Percentiles rank a stretch among this genome's conserved stretches.
phyloP scores from a whole-genome alignment of 495 filamentous ascomycete species.

The Venustampulla echinocandica region DNA sequence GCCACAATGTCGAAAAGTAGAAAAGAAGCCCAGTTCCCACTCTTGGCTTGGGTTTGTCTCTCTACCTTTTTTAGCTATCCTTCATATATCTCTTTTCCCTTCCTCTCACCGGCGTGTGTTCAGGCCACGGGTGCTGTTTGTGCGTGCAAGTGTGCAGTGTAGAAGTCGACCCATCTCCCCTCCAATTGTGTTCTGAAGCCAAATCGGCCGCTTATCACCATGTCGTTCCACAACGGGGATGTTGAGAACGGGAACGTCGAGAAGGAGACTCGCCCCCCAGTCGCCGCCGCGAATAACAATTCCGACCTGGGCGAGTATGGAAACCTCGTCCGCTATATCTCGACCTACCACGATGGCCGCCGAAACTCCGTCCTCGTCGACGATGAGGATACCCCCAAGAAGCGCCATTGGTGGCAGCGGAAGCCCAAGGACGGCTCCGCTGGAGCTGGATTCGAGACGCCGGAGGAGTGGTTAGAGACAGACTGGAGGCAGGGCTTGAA shows the following conservation, averaged over 20 bases:
- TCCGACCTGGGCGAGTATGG: slow-evolving; percentile 31
- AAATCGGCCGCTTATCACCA: no score
- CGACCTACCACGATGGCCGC: slow-evolving; percentile 52
- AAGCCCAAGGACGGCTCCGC: not conserved
- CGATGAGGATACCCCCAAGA: slow-evolving; percentile 34
- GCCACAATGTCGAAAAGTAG: no score
- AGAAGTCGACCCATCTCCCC: no score
- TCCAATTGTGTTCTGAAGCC: no score
- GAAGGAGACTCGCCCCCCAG: slow-evolving; percentile 5
- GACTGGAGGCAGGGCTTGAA: slow-evolving; percentile 58
- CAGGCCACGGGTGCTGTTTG: no score
- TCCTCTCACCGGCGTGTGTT: no score
- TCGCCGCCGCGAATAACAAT: slow-evolving; percentile 4
- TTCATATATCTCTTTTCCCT: no score
- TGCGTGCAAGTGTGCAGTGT: no score
- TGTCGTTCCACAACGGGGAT: no score
- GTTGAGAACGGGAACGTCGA: slow-evolving; percentile 22
- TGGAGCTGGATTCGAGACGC: slow-evolving; percentile 39
- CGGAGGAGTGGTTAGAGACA: slow-evolving; percentile 65
- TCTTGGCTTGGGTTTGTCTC: no score
- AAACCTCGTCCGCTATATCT: slow-evolving; percentile 55
- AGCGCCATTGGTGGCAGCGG: slow-evolving; percentile 26
- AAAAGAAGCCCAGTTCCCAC: no score
- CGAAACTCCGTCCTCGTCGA: slow-evolving; percentile 45
- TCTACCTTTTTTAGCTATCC: no score